phyloP scores from a whole-genome alignment of 495 filamentous ascomycete genomes.

The Neurospora sp. region DNA sequence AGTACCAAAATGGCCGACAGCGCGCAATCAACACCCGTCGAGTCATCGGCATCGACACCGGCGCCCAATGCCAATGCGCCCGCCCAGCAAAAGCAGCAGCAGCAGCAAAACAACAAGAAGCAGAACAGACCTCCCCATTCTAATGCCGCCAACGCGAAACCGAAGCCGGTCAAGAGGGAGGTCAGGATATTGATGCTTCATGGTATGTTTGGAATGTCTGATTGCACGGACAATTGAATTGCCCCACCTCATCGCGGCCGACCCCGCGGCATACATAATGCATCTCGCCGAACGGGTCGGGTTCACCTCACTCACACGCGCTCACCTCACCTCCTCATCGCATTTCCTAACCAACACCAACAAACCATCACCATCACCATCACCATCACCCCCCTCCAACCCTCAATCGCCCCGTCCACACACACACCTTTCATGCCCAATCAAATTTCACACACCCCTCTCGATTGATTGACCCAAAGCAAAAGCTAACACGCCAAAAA shows the following conservation, averaged over 20 bases:
- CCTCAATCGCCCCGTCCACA: too few relatives aligned
- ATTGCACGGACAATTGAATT: neutral
- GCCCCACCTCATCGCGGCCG: too few relatives aligned
- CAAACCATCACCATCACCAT: neutral
- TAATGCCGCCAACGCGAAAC: constrained; percentile 2
- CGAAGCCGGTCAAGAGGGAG: constrained; percentile 25
- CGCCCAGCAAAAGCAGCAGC: constrained; percentile 1
- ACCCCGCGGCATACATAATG: neutral
- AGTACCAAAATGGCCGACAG: neutral
- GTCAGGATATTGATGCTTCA: constrained; percentile 50
- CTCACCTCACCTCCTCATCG: neutral
- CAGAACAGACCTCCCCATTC: neutral
- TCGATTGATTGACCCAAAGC: too few relatives aligned
- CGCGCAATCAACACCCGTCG: neutral
- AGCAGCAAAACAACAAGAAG: neutral
- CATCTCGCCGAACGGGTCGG: neutral
- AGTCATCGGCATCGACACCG: neutral
- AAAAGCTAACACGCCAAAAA: too few relatives aligned
- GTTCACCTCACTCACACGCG: neutral
- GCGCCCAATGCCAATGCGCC: neutral
- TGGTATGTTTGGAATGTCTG: constrained; percentile 21
- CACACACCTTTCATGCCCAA: too few relatives aligned
- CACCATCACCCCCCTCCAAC: too few relatives aligned
- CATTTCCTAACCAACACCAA: neutral
- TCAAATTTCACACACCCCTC: too few relatives aligned